Conservation (phyloP, 1,284 basidiomycete species). For the Erythrobasidium hasegawianum region DNA sequence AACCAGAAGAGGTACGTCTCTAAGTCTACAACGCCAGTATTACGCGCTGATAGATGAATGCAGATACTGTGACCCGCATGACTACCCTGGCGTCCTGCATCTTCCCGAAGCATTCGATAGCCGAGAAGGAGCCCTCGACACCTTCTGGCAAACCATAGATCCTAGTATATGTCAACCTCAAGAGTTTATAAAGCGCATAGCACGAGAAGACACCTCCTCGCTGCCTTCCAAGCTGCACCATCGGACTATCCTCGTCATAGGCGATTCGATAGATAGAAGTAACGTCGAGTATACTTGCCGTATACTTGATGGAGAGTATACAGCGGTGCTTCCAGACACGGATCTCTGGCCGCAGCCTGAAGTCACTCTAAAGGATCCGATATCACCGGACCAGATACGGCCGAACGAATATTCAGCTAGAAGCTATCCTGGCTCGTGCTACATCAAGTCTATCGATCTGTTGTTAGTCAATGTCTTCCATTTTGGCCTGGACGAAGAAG, state of each 20-base stretch:
- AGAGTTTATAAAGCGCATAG: conserved; percentile 3
- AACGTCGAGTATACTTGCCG: conserved; percentile 25
- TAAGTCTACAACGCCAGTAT: too few relatives aligned
- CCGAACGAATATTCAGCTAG: conserved; percentile 19
- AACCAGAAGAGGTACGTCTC: too few relatives aligned
- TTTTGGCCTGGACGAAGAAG: conserved; percentile 30
- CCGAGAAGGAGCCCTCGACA: conserved; percentile 14
- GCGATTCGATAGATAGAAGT: conserved; percentile 24
- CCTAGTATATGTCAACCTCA: conserved; percentile 4
- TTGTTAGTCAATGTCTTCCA: conserved; percentile 27
- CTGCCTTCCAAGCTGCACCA: conserved; percentile 9
- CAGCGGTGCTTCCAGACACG: conserved; percentile 9
- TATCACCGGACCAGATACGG: background rate
- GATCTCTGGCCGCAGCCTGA: conserved; percentile 17
- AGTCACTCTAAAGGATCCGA: background rate
- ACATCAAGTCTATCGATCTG: conserved; percentile 12
- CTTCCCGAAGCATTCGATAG: conserved; percentile 7
- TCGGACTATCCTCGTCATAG: conserved; percentile 21
- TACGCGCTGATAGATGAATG: too few relatives aligned
- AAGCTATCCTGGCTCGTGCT: conserved; percentile 6
- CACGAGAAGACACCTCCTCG: background rate
- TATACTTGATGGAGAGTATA: conserved; percentile 9
- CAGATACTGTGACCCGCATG: conserved; percentile 31
- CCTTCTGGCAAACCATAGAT: conserved; percentile 9
- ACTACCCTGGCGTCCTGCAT: conserved; percentile 22